Conservation (phyloP, 441 rosid species). For the Isatis lusitanica region DNA sequence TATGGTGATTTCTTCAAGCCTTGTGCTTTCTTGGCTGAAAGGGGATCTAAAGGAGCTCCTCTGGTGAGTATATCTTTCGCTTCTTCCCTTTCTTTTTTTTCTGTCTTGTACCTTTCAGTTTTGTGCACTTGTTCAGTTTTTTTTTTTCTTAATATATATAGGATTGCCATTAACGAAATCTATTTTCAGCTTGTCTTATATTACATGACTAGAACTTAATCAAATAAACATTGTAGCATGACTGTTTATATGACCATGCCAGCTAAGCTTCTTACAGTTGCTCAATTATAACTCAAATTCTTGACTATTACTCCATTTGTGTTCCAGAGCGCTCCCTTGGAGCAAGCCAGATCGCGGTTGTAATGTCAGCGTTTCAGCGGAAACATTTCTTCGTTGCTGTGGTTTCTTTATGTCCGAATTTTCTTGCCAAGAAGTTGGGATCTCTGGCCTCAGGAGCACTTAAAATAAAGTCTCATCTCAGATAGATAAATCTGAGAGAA, state of each 20-base stretch:
- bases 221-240: neutral
- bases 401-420: neutral
- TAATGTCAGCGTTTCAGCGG: slow-evolving; percentile 31
- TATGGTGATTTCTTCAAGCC: slow-evolving; percentile 94
- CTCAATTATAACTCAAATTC: neutral
- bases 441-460: neutral
- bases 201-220: neutral
- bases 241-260: neutral
- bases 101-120: neutral
- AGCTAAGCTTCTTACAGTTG: neutral
- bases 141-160: no score
- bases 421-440: slow-evolving; percentile 17
- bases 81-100: neutral
- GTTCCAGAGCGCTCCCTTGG: slow-evolving; percentile 66
- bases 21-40: slow-evolving; percentile 78
- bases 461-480: slow-evolving; percentile 31
- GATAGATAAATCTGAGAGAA: slow-evolving; percentile 29
- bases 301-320: slow-evolving; percentile 12
- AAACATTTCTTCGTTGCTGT: neutral
- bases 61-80: slow-evolving; percentile 53
- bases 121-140: neutral
- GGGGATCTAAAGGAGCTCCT: slow-evolving; percentile 80
- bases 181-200: neutral
- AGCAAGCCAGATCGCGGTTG: slow-evolving; percentile 58
- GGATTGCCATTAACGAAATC: neutral